Evolutionary conservation across 2,329 filamentous ascomycete genomes (phyloP).

Genomic region (Coniochaeta sp.): DNA sequence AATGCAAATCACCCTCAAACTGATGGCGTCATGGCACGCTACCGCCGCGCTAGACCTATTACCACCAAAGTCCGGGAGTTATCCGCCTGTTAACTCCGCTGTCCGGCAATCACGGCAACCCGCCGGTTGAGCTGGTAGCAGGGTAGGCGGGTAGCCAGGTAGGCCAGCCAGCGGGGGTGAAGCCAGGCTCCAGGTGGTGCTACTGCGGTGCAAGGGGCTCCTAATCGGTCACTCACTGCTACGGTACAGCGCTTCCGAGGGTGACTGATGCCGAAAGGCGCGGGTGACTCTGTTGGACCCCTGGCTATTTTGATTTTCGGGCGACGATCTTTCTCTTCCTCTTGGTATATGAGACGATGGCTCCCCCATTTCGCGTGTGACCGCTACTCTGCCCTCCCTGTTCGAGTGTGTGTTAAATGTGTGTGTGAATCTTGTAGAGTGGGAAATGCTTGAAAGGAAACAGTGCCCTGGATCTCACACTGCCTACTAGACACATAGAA

Average conservation of each 20-base stretch:
- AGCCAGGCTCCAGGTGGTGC: too few species aligned
- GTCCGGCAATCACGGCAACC: neutral
- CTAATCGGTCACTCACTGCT: too few species aligned
- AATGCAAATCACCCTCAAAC: neutral
- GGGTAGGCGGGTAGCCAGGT: too few species aligned
- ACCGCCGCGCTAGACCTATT: neutral
- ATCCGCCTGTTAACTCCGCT: neutral
- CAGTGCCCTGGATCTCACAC: neutral
- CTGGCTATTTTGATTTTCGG: neutral
- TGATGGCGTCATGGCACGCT: neutral
- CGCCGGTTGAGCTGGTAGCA: neutral
- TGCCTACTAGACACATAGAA: too few species aligned
- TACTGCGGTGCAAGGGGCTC: too few species aligned
- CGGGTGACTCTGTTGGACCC: neutral
- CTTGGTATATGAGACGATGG: neutral
- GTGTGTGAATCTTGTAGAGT: neutral
- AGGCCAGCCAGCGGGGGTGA: too few species aligned
- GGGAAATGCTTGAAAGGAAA: neutral
- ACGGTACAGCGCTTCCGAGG: neutral
- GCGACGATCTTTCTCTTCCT: neutral
- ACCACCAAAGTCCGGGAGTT: neutral
- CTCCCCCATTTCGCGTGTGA: neutral
- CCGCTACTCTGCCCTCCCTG: neutral
- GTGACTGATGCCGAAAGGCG: neutral
- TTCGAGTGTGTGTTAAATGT: neutral